These are phyloP conservation scores for Kappamyces sp. DNA, from an alignment of 192 early-diverging fungal genomes.

Conservation along the genomic window DNA sequence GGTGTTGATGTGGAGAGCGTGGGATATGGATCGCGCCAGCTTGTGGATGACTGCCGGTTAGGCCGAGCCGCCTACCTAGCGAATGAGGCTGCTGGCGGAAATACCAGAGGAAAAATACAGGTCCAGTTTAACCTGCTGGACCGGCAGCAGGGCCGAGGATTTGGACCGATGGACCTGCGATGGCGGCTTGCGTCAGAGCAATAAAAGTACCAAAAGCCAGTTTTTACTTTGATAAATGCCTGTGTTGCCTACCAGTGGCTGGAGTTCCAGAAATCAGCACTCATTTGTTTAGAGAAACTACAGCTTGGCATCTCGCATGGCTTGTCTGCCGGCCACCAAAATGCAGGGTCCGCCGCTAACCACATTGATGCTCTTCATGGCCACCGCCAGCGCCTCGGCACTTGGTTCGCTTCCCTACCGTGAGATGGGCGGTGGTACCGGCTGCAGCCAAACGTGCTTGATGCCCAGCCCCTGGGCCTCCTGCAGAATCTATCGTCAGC, in stretches of 20 bases:
- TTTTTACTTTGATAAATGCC: too few relatives aligned
- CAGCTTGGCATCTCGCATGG: conserved; percentile 21
- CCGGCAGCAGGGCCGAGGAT: too few relatives aligned
- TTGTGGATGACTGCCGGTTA: conserved; percentile 62
- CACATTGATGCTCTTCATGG: conserved; percentile 32
- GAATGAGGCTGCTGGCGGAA: too few relatives aligned
- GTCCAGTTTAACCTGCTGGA: too few relatives aligned
- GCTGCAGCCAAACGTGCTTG: conserved; percentile 65
- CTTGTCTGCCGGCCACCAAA: conserved; percentile 40
- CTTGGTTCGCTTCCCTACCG: too few relatives aligned
- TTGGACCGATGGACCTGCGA: too few relatives aligned
- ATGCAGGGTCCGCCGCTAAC: conserved; percentile 65
- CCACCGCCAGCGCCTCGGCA: conserved; percentile 34
- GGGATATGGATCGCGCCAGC: conserved; percentile 35
- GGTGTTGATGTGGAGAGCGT: conserved; percentile 55
- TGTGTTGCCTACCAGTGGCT: too few relatives aligned
- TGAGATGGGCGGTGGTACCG: conserved; percentile 49
- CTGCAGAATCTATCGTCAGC: conserved; percentile 21
- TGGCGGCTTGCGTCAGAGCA: too few relatives aligned
- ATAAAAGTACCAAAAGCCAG: too few relatives aligned
- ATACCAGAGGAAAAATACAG: too few relatives aligned
- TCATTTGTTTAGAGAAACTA: not conserved
- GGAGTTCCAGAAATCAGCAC: too few relatives aligned
- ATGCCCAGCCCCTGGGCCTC: conserved; percentile 58
- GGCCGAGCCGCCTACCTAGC: too few relatives aligned